Evolutionary conservation across 768 basidiomycete genomes (phyloP).

Genomic region (Psilocybe cubensis): DNA sequence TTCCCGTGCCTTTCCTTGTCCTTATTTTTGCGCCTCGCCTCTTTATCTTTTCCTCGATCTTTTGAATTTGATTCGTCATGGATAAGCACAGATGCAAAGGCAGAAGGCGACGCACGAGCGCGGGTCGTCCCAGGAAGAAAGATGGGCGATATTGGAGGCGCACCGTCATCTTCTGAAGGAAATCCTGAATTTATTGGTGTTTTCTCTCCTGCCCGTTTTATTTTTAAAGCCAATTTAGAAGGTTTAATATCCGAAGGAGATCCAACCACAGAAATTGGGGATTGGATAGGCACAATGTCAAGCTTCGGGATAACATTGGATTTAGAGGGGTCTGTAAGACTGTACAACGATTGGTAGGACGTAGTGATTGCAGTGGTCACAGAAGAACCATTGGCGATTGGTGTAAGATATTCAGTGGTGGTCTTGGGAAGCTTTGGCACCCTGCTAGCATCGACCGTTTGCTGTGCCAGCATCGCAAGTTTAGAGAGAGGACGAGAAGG

Average conservation of each 20-base stretch:
- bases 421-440: conserved; percentile 52
- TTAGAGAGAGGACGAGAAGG: conserved; percentile 61
- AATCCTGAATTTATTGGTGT: conserved; percentile 24
- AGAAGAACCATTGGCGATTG: conserved; percentile 82
- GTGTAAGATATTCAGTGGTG: conserved; percentile 72
- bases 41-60: conserved; percentile 34
- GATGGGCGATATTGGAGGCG: conserved; percentile 49
- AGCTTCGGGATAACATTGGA: conserved; percentile 43
- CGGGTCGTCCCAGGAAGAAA: conserved; percentile 56
- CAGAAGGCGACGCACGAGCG: conserved; percentile 77
- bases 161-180: conserved; percentile 41
- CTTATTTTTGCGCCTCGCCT: conserved; percentile 33
- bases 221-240: conserved; percentile 81
- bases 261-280: conserved; percentile 16
- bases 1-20: conserved; percentile 17
- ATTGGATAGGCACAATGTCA: conserved; percentile 46
- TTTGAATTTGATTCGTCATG: conserved; percentile 47
- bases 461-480: conserved; percentile 73
- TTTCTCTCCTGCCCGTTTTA: conserved; percentile 58
- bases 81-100: conserved; percentile 75
- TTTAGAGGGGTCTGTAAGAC: conserved; percentile 56
- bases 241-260: conserved; percentile 43
- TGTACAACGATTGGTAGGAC: conserved; percentile 73
- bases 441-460: conserved; percentile 43
- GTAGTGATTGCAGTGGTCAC: conserved; percentile 87